phyloP scores from a whole-genome alignment of 768 basidiomycete species.

The Russula griseocarnosa region DNA sequence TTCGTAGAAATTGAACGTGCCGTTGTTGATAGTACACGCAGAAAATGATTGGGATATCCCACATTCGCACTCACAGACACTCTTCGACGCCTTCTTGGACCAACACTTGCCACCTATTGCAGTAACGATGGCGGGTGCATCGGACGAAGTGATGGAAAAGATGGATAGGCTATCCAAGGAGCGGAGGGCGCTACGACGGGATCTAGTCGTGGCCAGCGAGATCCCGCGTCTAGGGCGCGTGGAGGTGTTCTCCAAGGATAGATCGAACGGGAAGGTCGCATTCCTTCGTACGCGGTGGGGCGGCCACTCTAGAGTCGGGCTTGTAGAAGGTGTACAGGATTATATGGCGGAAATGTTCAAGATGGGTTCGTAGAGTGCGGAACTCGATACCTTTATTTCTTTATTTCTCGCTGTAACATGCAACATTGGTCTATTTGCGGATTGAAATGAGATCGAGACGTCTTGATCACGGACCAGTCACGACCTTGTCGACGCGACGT shows the following conservation, averaged over 20 bases:
- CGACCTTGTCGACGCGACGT: no score
- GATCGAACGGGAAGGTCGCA: slow-evolving; percentile 43
- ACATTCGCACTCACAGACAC: slow-evolving; percentile 57
- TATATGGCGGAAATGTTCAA: slow-evolving; percentile 37
- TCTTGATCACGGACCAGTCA: no score
- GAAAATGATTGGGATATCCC: slow-evolving; percentile 73
- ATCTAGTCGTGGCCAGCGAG: slow-evolving; percentile 44
- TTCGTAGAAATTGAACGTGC: slow-evolving; percentile 57
- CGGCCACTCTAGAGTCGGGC: slow-evolving; percentile 54
- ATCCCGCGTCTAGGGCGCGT: slow-evolving; percentile 50
- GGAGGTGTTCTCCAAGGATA: slow-evolving; percentile 48
- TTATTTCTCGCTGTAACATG: neutral
- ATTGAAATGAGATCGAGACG: no score
- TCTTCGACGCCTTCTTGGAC: slow-evolving; percentile 67
- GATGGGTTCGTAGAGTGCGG: slow-evolving; percentile 17
- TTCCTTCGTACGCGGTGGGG: slow-evolving; percentile 57
- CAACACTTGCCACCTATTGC: slow-evolving; percentile 47
- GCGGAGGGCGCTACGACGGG: slow-evolving; percentile 42
- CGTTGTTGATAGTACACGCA: slow-evolving; percentile 71
- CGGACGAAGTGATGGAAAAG: slow-evolving; percentile 44
- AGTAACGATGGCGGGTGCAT: slow-evolving; percentile 32
- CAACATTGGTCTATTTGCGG: neutral
- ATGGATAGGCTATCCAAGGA: slow-evolving; percentile 39
- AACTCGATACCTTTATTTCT: neutral
- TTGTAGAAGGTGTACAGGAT: slow-evolving; percentile 68